These are phyloP conservation scores for Polyplosphaeria fusca DNA, from an alignment of 495 filamentous ascomycete genomes.

Conservation along the genomic window DNA sequence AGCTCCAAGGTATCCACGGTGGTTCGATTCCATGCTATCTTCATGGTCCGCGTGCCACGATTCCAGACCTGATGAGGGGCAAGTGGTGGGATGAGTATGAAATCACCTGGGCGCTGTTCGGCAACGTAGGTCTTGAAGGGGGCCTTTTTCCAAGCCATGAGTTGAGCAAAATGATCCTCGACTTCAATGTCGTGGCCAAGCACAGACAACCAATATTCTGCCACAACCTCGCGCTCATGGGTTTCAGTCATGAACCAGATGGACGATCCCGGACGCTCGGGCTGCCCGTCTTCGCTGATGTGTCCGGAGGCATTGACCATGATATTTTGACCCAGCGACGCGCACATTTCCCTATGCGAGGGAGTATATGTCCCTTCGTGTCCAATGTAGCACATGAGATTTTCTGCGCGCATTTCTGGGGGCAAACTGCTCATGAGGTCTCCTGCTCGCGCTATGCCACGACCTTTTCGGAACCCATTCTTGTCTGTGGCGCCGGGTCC, in stretches of 20 bases:
- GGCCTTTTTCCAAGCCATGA: constrained; percentile 88
- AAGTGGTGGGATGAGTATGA: constrained; percentile 90
- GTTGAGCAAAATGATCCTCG: constrained; percentile 90
- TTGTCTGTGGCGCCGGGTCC: constrained; percentile 48
- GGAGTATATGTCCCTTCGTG: constrained; percentile 98
- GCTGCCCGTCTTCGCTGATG: constrained; percentile 56
- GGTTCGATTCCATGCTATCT: constrained; percentile 97
- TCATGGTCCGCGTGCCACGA: constrained; percentile 88
- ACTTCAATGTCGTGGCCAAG: constrained; percentile 95
- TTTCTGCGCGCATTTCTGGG: constrained; percentile 78
- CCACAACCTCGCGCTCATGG: constrained; percentile 78
- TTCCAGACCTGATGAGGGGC: constrained; percentile 99
- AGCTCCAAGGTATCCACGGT: constrained; percentile 85
- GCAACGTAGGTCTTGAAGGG: constrained; percentile 90
- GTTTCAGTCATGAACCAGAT: constrained; percentile 98
- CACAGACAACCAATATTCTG: constrained; percentile 87
- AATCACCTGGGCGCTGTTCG: constrained; percentile 88
- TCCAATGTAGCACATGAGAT: constrained; percentile 97
- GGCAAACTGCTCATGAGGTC: constrained; percentile 96
- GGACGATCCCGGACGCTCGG: constrained; percentile 76
- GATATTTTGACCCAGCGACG: constrained; percentile 89
- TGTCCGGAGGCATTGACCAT: constrained; percentile 83
- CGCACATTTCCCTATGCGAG: constrained; percentile 96
- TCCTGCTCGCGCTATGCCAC: constrained; percentile 62
- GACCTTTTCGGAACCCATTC: constrained; percentile 41